Evolutionary conservation across 2,329 filamentous ascomycete genomes (phyloP), one percentile per base, ranked within the genome.

Genomic region (Gliomastix tumulicola): DNA sequence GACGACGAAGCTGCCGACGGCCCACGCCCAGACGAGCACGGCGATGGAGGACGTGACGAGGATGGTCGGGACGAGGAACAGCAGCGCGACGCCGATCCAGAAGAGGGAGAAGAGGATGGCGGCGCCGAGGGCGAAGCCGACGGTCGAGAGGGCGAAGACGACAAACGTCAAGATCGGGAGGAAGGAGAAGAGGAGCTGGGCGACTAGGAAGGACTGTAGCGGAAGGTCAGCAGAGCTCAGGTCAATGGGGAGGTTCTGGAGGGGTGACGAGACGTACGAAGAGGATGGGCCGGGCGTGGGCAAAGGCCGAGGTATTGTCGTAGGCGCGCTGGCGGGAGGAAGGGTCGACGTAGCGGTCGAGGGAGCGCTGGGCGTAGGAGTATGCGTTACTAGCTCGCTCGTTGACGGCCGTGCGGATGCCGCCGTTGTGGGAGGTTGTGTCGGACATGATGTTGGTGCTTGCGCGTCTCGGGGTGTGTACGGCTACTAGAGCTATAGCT

Each of bases 151-250:
- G 38, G 72, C 67, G 65, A 89, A 88, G 47, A 74, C 63, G 38
- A 71, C 44, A 64, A 92, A 90, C 43, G 88, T 61, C 28, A 79
- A 57, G 40, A 89, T 49, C 2, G 86, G 86, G 12, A 85, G 57
- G 39, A 78, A 71, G 12, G 78, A 79, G 43, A 88, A 69, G 40
- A 78, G 55, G 40, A 81, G 49, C 54, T 89, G 84, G 21, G 72
- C 65, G 32, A 74, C 59, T 39, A 88, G 53, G 55, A 92, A 86
- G 40, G 79, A 76, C 83, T 87, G 44, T 3, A 9, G 20, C 4
- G 12, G 15, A 27, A 23, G 21, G 38, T 49, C 22, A 45, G 37
- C 31, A 34, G 16, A 32, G 32, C 16, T 23, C 18, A n/a, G 16
- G n/a, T 8, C 13, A 7, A 17, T 13, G 22, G 7, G 4, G 12